Base-by-base conservation (phyloP, 768 basidiomycete species). In the Agaricus blazei region DNA sequence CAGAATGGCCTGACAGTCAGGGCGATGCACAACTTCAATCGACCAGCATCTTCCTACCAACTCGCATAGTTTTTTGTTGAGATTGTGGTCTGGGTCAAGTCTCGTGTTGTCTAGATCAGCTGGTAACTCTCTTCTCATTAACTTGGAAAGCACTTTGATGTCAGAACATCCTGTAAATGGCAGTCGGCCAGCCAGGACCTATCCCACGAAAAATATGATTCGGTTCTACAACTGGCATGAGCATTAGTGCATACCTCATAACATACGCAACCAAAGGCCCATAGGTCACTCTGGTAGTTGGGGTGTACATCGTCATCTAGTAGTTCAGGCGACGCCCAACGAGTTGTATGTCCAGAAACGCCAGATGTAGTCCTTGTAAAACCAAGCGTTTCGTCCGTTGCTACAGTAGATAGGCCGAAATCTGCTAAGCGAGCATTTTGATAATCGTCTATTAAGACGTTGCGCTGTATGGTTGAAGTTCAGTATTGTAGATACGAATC, bases 251-350 rank as follows among this genome's bases (percentile, higher is more conserved):
- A 4, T 31, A 59, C 59, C 49, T 61, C 60, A 46, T 47, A 63
- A 26, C 52, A 53, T 11, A 56, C 57, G 2, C 58, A 58, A 9
- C 53, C 54, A 49, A 59, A 59, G 27, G 62, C 49, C 42, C 61
- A 61, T 43, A 61, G 49, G 26, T 63, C 62, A 47, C 51, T 59
- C 12, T 45, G 57, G 12, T 42, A 37, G 27, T 23, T 29, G 24
- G 44, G 41, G n/a, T 11, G 28, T 15, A 26, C 2, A 4, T 45
- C 45, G 7, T 57, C 52, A 11, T 27, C 85, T 77, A 60, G 26
- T 12, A 62, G 43, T 31, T 62, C 61, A 3, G 61, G 61, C 36
- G 61, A 60, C 34, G 51, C 54, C 61, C 61, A 62, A 28, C 61
- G 51, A 26, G 42, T 12, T 12, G 52, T 48, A 44, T 47, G 40